Evolutionary conservation across 2,329 filamentous ascomycete species (phyloP).

Genomic region (Xylaria sp.): DNA sequence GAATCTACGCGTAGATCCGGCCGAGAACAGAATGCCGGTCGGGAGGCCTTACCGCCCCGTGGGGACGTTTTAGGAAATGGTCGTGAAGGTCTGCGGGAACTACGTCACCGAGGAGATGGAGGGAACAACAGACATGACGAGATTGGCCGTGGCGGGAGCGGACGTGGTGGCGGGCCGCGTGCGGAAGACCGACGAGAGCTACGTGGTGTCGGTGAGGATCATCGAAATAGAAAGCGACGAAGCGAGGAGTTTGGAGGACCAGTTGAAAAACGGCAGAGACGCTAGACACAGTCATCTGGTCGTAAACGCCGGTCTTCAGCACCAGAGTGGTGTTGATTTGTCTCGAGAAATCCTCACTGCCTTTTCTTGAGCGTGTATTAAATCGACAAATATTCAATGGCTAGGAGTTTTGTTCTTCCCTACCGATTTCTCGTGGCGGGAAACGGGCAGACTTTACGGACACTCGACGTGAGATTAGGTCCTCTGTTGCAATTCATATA

Average conservation of each 20-base stretch:
- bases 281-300: slow-evolving; percentile 43
- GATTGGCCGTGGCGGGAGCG: slow-evolving; percentile 48
- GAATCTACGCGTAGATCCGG: slow-evolving; percentile 47
- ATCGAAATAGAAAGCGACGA: slow-evolving; percentile 54
- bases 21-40: slow-evolving; percentile 42
- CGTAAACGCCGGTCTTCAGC: slow-evolving; percentile 5
- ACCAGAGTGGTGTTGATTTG: slow-evolving; percentile 11
- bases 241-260: slow-evolving; percentile 60
- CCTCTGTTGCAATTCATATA: slow-evolving; percentile 24
- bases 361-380: slow-evolving; percentile 34
- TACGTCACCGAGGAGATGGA: slow-evolving; percentile 49
- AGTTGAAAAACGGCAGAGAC: slow-evolving; percentile 65
- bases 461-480: slow-evolving; percentile 4
- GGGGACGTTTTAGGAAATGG: slow-evolving; percentile 44
- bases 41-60: slow-evolving; percentile 42
- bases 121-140: slow-evolving; percentile 49
- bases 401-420: slow-evolving; percentile 24
- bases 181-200: slow-evolving; percentile 52
- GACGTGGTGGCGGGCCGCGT: slow-evolving; percentile 51
- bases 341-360: slow-evolving; percentile 16
- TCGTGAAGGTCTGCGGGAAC: slow-evolving; percentile 46
- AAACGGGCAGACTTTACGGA: slow-evolving; percentile 13
- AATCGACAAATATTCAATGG: slow-evolving; percentile 26
- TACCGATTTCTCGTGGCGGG: slow-evolving; percentile 7
- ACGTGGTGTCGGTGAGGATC: slow-evolving; percentile 53